Conservation (phyloP, 352 stramenopile genomes). For the Phytophthora citrophthora region DNA sequence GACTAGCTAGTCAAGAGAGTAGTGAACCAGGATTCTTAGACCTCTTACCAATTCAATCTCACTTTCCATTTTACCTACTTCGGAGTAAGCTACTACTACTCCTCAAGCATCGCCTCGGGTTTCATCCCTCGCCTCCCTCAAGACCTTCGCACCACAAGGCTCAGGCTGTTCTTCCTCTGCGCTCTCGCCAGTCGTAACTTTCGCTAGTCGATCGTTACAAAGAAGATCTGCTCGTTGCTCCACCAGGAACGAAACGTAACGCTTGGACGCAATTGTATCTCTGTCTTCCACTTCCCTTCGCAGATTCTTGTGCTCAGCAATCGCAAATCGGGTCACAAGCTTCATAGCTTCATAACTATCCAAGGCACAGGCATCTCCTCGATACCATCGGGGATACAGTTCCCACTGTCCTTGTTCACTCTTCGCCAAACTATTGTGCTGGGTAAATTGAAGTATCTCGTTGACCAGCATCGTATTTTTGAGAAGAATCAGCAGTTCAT, state of each 20-base stretch:
- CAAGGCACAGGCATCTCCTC: conserved; percentile 58
- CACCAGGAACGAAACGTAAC: conserved; percentile 71
- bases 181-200: too few relatives aligned
- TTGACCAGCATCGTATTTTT: conserved; percentile 63
- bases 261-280: conserved; percentile 66
- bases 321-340: conserved; percentile 63
- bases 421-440: conserved; percentile 30
- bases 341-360: conserved; percentile 59
- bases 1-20: too few relatives aligned
- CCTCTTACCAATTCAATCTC: too few relatives aligned
- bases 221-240: conserved; percentile 70
- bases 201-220: too few relatives aligned
- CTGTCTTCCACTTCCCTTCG: conserved; percentile 16
- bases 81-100: too few relatives aligned
- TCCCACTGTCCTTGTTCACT: conserved; percentile 15
- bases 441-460: conserved; percentile 56
- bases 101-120: too few relatives aligned
- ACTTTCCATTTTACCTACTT: too few relatives aligned
- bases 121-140: too few relatives aligned
- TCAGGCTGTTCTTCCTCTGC: too few relatives aligned
- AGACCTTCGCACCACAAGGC: too few relatives aligned
- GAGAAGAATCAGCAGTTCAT: conserved; percentile 65
- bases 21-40: too few relatives aligned
- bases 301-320: conserved; percentile 60
- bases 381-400: conserved; percentile 68